Base-by-base conservation (phyloP, 202 grass and related monocot genomes). In the Cymbopogon flexuosus region DNA sequence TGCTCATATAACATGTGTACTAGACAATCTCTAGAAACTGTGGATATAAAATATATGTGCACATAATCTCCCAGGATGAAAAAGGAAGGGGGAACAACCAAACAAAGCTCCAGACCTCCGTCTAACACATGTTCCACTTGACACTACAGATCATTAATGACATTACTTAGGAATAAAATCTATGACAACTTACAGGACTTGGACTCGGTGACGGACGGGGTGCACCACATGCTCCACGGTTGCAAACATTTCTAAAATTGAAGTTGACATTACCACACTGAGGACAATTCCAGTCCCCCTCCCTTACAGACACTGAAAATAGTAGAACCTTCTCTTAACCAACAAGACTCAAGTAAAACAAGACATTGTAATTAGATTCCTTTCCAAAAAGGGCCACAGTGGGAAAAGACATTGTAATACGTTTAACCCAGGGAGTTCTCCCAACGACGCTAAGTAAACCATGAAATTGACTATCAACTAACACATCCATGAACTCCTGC, bases 221-320 rank as follows among this genome's bases (percentile, higher is more conserved):
- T 59, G 91, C 89, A 76, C 91, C 88, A 68, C 91, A 97, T 33
- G 87, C 81, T 82, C 94, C 91, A 83, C 89, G 89, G 82, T 97
- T 97, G 83, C 91, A 97, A 79, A 89, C 81, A 79, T 87, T 88
- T 90, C 89, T 97, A 89, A 97, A 97, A 87, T 91, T 92, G 91
- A 97, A 97, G 90, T 97, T 94, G 80, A 94, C 86, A 87, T 97
- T 97, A 87, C 94, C 94, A 79, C 94, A 97, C 84, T 94, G 83
- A 76, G 79, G 74, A 79, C 91, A 97, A 59, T 80, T 97, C 94
- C 91, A 97, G 85, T 97, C 91, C 81, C 94, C 94, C 79, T 92
- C 94, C 67, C 89, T 92, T 88, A 89, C 65, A 80, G 88, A 93
- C 83, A 85, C 88, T 93, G 83, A 89, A 87, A 87, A 80, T 74